Conservation (phyloP, 257 asterid species). For the Scutellaria baicalensis region DNA sequence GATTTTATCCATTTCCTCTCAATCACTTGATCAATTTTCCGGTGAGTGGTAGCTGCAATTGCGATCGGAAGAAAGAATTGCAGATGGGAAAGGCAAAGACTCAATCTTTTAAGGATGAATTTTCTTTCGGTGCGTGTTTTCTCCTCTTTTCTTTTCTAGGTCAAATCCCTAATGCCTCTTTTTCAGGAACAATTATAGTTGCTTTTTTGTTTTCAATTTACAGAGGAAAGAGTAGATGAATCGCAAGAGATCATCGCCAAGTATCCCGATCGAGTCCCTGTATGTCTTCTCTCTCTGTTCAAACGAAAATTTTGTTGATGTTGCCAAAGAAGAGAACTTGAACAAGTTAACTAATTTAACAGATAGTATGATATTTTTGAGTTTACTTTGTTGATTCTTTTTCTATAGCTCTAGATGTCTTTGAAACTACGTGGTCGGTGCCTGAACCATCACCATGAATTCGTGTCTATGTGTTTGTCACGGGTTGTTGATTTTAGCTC, state of each 20-base stretch:
- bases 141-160: not conserved
- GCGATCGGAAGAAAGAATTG: not conserved
- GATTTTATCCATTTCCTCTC: not conserved
- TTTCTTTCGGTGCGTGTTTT: slow-evolving; percentile 42
- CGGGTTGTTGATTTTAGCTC: not conserved
- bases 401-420: not conserved
- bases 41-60: not conserved
- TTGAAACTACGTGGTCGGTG: not conserved
- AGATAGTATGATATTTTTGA: no score
- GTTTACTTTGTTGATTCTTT: not conserved
- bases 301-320: not conserved
- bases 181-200: not conserved
- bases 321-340: not conserved
- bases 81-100: slow-evolving; percentile 51
- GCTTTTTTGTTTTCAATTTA: not conserved
- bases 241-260: slow-evolving; percentile 76
- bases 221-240: slow-evolving; percentile 69
- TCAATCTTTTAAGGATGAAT: slow-evolving; percentile 52
- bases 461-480: not conserved
- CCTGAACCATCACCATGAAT: not conserved
- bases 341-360: not conserved
- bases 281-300: slow-evolving; percentile 16
- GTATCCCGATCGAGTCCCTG: slow-evolving; percentile 91
- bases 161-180: not conserved
- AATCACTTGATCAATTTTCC: not conserved